Evolutionary conservation across 164 flowering plant genomes (phyloP).

Genomic region (Macadamia tetraphylla): DNA sequence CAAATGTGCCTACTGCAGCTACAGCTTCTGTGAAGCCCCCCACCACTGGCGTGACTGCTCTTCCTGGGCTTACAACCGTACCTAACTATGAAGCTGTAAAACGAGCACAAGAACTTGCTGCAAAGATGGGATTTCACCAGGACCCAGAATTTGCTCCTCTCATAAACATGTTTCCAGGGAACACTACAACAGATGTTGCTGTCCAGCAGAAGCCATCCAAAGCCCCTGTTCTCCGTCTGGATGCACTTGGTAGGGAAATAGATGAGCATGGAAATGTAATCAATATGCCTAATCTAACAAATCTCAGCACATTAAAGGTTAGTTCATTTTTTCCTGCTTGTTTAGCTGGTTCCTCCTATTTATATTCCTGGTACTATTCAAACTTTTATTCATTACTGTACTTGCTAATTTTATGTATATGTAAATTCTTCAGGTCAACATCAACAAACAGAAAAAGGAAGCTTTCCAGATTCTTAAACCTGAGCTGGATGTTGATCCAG

Average conservation of each 20-base stretch:
- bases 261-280: conserved; percentile 98
- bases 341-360: not conserved
- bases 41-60: conserved; percentile 30
- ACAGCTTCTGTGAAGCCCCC: conserved; percentile 23
- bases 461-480: conserved; percentile 94
- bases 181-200: conserved; percentile 41
- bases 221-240: conserved; percentile 95
- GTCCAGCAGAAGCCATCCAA: conserved; percentile 79
- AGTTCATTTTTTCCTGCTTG: conserved; percentile 1
- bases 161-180: conserved; percentile 89
- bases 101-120: conserved; percentile 95
- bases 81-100: conserved; percentile 85
- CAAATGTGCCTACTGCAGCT: not conserved
- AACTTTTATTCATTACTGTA: conserved; percentile 5
- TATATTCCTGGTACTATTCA: conserved; percentile 5
- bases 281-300: conserved; percentile 64
- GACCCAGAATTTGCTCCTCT: conserved; percentile 91
- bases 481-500: conserved; percentile 81
- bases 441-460: conserved; percentile 96
- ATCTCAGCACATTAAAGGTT: conserved; percentile 94
- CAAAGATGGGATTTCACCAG: conserved; percentile 94
- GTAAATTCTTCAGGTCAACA: conserved; percentile 68
- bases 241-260: conserved; percentile 90
- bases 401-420: conserved; percentile 1
- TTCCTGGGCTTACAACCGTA: conserved; percentile 38